Conservation (phyloP, 2,329 filamentous ascomycete species). For the Hypoxylon sp. region DNA sequence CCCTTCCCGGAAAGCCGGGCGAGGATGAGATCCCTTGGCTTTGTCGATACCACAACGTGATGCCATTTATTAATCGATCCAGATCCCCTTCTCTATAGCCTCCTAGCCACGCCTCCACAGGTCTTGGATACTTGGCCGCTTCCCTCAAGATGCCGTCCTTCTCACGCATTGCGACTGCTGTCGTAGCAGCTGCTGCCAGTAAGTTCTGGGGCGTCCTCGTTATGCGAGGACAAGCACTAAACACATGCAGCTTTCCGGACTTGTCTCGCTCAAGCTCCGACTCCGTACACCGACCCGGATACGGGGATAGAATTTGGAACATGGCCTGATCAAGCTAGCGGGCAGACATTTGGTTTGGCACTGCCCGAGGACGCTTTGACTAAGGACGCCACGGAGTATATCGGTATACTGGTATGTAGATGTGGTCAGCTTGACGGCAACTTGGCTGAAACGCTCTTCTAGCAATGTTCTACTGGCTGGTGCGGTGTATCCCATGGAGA, state of each 20-base stretch:
- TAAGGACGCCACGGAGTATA: constrained; percentile 50
- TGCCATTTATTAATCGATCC: constrained; percentile 48
- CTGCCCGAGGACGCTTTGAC: constrained; percentile 51
- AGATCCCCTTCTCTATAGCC: constrained; percentile 31
- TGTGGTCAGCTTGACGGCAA: not conserved
- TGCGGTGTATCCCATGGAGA: constrained; percentile 52
- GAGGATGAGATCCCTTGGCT: constrained; percentile 39
- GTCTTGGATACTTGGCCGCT: constrained; percentile 46
- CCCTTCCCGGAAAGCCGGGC: constrained; percentile 48
- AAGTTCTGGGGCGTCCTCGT: constrained; percentile 32
- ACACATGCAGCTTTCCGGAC: constrained; percentile 44
- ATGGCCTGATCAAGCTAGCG: constrained; percentile 45
- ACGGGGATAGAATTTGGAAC: constrained; percentile 52
- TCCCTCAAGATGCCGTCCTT: constrained; percentile 51
- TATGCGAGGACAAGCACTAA: constrained; percentile 33
- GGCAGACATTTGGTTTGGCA: constrained; percentile 49
- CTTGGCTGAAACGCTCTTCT: constrained; percentile 32
- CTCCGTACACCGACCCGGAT: constrained; percentile 50
- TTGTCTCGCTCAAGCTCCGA: constrained; percentile 48
- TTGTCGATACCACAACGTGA: constrained; percentile 29
- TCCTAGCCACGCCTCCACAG: constrained; percentile 39
- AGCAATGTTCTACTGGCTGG: constrained; percentile 52
- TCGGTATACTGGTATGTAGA: constrained; percentile 50
- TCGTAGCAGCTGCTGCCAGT: constrained; percentile 50
- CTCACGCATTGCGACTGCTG: constrained; percentile 49